Evolutionary conservation across 306 rosid species (phyloP).

Genomic region (Corylus avellana): DNA sequence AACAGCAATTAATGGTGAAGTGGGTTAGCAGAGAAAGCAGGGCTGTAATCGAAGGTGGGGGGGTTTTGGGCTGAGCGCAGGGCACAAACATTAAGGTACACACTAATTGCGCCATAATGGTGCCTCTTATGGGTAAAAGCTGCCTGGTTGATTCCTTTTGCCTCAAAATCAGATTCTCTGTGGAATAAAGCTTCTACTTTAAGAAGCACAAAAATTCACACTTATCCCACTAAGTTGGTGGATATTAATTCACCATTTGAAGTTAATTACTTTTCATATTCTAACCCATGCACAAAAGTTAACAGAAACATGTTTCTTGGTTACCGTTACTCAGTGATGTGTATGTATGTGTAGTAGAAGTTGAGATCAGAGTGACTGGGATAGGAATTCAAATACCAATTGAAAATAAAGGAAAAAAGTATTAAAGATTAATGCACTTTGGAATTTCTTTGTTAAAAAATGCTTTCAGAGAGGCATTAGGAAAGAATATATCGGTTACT

Average conservation of each 20-base stretch:
- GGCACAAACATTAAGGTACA: conserved; percentile 62
- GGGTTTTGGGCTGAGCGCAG: conserved; percentile 39
- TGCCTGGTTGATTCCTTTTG: conserved; percentile 74
- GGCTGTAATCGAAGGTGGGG: conserved; percentile 39
- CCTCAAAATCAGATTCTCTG: conserved; percentile 66
- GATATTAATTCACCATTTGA: background rate
- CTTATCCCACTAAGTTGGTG: background rate
- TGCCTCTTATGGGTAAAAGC: conserved; percentile 49
- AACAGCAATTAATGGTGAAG: conserved; percentile 46
- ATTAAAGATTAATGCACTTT: conserved; percentile 17
- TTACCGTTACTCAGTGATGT: conserved; percentile 27
- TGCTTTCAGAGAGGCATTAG: conserved; percentile 33
- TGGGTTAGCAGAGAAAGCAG: conserved; percentile 27
- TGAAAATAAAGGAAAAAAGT: background rate
- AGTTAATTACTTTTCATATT: background rate
- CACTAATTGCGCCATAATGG: conserved; percentile 84
- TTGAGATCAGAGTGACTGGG: background rate
- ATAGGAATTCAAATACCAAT: background rate
- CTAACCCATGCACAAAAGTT: background rate
- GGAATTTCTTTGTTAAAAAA: background rate
- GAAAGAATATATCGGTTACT: conserved; percentile 12
- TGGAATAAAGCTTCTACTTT: conserved; percentile 56
- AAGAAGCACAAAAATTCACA: conserved; percentile 10
- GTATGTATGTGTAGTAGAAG: background rate
- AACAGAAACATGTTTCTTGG: background rate